Evolutionary conservation across 1,139 yeast genomes (phyloP).

Genomic region (Debaryomycetaceae sp.): DNA sequence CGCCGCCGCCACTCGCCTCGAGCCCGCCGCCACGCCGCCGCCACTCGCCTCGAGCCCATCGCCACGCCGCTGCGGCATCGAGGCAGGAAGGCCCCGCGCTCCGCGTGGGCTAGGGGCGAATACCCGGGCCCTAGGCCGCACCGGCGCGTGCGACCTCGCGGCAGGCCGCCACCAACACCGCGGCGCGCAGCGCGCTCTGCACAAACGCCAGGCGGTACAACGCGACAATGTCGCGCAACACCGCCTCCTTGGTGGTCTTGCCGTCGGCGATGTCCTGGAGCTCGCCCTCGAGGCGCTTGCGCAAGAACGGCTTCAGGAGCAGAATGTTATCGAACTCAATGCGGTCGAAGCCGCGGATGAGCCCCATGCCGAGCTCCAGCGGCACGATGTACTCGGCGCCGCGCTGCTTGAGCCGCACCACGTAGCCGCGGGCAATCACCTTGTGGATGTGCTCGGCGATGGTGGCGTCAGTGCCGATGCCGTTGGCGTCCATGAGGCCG

Average conservation of each 20-base stretch:
- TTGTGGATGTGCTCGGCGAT: slow-evolving; percentile 96
- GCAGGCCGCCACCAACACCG: slow-evolving; percentile 22
- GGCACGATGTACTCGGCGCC: slow-evolving; percentile 55
- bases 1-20: too few species aligned
- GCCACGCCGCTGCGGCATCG: too few species aligned
- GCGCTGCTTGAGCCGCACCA: slow-evolving; percentile 42
- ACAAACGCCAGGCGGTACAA: slow-evolving; percentile 62
- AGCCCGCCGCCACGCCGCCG: too few species aligned
- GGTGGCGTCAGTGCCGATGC: slow-evolving; percentile 98
- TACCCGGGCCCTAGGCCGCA: too few species aligned
- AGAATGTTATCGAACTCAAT: slow-evolving; percentile 71
- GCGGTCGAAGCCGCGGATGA: slow-evolving; percentile 83
- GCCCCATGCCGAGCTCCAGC: slow-evolving; percentile 77
- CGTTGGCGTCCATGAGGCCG: slow-evolving; percentile 92
- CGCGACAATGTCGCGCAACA: slow-evolving; percentile 50
- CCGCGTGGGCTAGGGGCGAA: too few species aligned
- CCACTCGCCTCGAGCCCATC: too few species aligned
- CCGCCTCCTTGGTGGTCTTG: slow-evolving; percentile 44
- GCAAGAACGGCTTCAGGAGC: slow-evolving; percentile 81
- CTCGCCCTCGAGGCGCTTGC: slow-evolving; percentile 70
- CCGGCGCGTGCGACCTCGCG: too few species aligned
- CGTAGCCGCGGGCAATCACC: slow-evolving; percentile 63
- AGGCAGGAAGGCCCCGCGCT: too few species aligned
- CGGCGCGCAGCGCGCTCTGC: slow-evolving; percentile 31
- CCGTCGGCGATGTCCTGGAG: slow-evolving; percentile 72